Evolutionary conservation across 116 monocot genomes (phyloP), one percentile per base, ranked within the genome.

Genomic region (Papilionanthe hybrid): DNA sequence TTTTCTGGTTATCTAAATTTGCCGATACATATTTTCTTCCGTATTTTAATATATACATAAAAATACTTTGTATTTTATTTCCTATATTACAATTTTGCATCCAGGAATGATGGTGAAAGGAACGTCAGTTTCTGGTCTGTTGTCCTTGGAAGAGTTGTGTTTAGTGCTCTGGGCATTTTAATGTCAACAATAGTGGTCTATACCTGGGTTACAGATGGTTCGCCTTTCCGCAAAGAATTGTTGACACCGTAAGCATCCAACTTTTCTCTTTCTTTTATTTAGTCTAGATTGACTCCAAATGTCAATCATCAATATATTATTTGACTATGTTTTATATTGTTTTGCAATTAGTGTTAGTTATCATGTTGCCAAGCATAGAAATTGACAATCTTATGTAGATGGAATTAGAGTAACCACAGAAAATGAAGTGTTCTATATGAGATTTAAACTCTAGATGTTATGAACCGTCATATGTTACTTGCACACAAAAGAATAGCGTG

Each of bases 151-250:
- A 93, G 86, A 83, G 76, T 86, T 48, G 22, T 89, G 56, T 96
- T 96, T 87, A 89, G 82, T 30, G 6, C 86, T 30, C 63, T 97
- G 79, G 96, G 91, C 49, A 50, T 81, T 75, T 25, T 94, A n/a
- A 84, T 94, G 88, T 69, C 82, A 32, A 82, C 71, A 5, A 66
- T 85, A 75, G 73, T 97, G 22, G 56, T 83, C 41, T 94, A 92
- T 83, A 97, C 96, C 43, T 5, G 85, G 27, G 57, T 89, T 42
- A 97, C 91, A 60, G 96, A 97, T 88, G 96, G 96, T 41, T 82
- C 81, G 80, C 96, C 96, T 81, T 97, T 97, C 66, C 87, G 96
- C 56, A 87, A 22, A 79, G 96, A 97, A 66, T 74, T 96, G 30
- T 83, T 92, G 37, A 97, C 92, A 68, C 92, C 96, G 96, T 96